Evolutionary conservation across 345 rosid species (phyloP), one percentile per base, ranked within the genome.

Genomic region (Salix suchowensis): DNA sequence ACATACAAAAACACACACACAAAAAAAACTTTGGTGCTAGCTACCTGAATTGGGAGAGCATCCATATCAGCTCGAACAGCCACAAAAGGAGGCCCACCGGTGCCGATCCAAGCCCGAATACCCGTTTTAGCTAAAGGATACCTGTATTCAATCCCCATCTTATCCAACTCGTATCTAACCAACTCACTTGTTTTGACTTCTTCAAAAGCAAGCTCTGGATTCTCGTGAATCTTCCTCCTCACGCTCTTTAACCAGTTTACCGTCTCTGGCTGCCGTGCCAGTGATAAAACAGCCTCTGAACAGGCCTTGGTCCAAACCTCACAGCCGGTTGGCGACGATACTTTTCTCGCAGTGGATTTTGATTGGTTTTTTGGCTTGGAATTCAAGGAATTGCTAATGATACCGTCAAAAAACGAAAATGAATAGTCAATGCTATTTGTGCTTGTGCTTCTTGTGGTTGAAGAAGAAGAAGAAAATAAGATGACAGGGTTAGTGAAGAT

Each of bases 261-360:
- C 71, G 80, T 86, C 76, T 88, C 90, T 2, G 86, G 85, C 13
- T 42, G 24, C 74, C 74, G 50, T 6, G 91, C 87, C 18, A 87
- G 71, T 67, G 19, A 71, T 62, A 89, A 24, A n/a, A 84, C 83
- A 62, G 68, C 76, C 24, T 84, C 81, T 11, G 88, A 86, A 55
- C 88, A 84, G 26, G 65, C 40, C 46, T 44, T 34, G n/a, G 61
- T 76, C 89, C 87, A 87, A 13, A 52, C 70, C 1, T 74, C 46
- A 44, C 85, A 82, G 44, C 58, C 68, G 34, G 80, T 14, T 2
- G 52, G 12, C 24, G 74, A 62, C 48, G 36, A 15, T 4, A 2
- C 46, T 42, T 55, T 50, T 24, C 21, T n/a, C 10, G 40, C 16
- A 1, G 69, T 40, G 28, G 76, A 66, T 2, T 77, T 11, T 11